A percentile compares a stretch with the other conserved stretches of the same genome.
Evolutionary conservation across 116 monocot genomes (phyloP).

Genomic region (Thalassia testudinum): DNA sequence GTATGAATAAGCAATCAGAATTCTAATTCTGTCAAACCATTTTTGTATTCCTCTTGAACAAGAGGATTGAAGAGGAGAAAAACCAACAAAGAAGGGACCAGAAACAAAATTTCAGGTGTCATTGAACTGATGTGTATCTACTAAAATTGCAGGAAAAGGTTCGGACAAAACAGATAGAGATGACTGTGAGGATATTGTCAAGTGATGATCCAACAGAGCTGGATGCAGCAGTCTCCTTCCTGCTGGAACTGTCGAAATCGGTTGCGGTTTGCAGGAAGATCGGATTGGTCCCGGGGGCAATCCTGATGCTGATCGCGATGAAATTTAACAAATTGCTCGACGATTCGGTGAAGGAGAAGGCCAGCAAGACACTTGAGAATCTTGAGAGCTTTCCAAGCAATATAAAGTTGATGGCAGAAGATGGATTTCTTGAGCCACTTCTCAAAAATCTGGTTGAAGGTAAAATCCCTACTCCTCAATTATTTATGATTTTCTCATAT

Average conservation of each 20-base stretch:
- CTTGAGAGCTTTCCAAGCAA: constrained; percentile 39
- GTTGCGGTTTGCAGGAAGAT: constrained; percentile 19
- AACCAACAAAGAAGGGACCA: no score
- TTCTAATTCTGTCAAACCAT: no score
- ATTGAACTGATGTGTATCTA: no score
- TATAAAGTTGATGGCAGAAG: constrained; percentile 47
- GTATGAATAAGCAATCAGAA: no score
- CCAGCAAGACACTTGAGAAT: constrained; percentile 31
- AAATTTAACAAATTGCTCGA: constrained; percentile 24
- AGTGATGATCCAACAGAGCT: constrained; percentile 27
- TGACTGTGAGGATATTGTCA: constrained; percentile 36
- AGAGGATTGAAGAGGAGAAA: no score
- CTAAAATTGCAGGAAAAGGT: constrained; percentile 14
- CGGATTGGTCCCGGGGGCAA: constrained; percentile 24
- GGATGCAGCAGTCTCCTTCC: constrained; percentile 32
- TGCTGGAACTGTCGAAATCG: constrained; percentile 48
- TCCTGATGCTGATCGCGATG: constrained; percentile 38
- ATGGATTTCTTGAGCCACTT: constrained; percentile 56
- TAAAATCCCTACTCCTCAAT: constrained; percentile 7
- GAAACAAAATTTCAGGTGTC: no score
- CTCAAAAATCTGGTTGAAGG: constrained; percentile 41
- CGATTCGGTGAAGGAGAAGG: constrained; percentile 21
- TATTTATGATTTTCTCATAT: no score
- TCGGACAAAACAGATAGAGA: constrained; percentile 5
- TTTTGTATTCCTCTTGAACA: no score